Evolutionary conservation across 306 rosid genomes (phyloP).

Genomic region (Prunus mongolica): DNA sequence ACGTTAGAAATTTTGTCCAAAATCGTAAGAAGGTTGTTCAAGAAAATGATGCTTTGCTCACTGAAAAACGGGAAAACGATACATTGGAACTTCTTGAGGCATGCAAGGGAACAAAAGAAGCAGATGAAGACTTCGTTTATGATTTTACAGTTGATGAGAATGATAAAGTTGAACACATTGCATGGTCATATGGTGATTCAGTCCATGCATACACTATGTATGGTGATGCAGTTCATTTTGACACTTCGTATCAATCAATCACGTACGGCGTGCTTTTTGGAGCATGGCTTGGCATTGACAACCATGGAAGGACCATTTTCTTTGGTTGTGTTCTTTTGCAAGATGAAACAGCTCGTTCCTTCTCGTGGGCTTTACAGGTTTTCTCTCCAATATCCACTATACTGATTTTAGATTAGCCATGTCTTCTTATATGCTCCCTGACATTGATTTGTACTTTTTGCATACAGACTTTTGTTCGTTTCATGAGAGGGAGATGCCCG

Average conservation of each 20-base stretch:
- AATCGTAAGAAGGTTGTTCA: constrained; percentile 83
- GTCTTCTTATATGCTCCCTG: constrained; percentile 29
- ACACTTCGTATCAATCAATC: constrained; percentile 67
- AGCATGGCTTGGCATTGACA: constrained; percentile 93
- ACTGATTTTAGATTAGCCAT: constrained; percentile 28
- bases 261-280: constrained; percentile 89
- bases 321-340: constrained; percentile 84
- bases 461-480: constrained; percentile 67
- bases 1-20: constrained; percentile 90
- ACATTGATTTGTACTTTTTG: constrained; percentile 29
- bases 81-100: constrained; percentile 84
- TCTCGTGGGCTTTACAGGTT: constrained; percentile 98
- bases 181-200: constrained; percentile 80
- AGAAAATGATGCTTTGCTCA: constrained; percentile 78
- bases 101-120: constrained; percentile 73
- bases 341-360: constrained; percentile 76
- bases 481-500: constrained; percentile 91
- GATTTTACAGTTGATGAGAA: constrained; percentile 79
- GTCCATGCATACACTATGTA: constrained; percentile 58
- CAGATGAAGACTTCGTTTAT: constrained; percentile 61
- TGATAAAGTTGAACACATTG: constrained; percentile 72
- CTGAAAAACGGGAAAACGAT: constrained; percentile 84
- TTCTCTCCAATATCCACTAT: constrained; percentile 32
- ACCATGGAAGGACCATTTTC: constrained; percentile 76
- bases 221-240: constrained; percentile 83